Evolutionary conservation across 352 stramenopile genomes (phyloP).

Genomic region (Pythium brassicae): DNA sequence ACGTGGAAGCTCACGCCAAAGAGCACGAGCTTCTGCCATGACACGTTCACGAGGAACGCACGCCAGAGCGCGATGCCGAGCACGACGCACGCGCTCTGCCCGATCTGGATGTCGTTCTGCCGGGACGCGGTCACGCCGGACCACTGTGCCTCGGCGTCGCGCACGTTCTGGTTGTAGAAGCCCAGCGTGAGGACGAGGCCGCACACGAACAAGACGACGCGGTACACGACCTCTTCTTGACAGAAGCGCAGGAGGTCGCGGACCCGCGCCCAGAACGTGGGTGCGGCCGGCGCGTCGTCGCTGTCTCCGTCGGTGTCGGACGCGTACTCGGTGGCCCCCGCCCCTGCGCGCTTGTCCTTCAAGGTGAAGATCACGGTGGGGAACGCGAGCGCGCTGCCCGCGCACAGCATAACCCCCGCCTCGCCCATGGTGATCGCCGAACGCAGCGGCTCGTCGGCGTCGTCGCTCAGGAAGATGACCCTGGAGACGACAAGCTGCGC

Average conservation of each 20-base stretch:
- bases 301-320: neutral
- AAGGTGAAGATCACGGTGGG: slow-evolving; percentile 34
- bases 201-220: slow-evolving; percentile 44
- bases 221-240: slow-evolving; percentile 50
- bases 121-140: slow-evolving; percentile 22
- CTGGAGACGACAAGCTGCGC: slow-evolving; percentile 24
- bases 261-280: slow-evolving; percentile 18
- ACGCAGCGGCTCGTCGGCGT: slow-evolving; percentile 11
- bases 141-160: slow-evolving; percentile 30
- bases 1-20: slow-evolving; percentile 26
- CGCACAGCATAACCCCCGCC: slow-evolving; percentile 15
- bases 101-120: slow-evolving; percentile 19
- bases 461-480: slow-evolving; percentile 18
- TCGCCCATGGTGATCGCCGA: slow-evolving; percentile 21
- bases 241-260: slow-evolving; percentile 46
- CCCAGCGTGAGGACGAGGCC: slow-evolving; percentile 32
- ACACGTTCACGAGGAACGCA: slow-evolving; percentile 27
- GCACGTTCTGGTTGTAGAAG: slow-evolving; percentile 31
- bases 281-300: neutral
- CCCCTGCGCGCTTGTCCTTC: slow-evolving; percentile 21
- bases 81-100: slow-evolving; percentile 22
- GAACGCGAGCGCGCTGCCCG: slow-evolving; percentile 19
- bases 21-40: slow-evolving; percentile 34
- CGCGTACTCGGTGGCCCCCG: neutral
- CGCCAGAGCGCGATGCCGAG: slow-evolving; percentile 38